Evolutionary conservation across 1,284 basidiomycete species (phyloP).

Genomic region (Irpex sp.): DNA sequence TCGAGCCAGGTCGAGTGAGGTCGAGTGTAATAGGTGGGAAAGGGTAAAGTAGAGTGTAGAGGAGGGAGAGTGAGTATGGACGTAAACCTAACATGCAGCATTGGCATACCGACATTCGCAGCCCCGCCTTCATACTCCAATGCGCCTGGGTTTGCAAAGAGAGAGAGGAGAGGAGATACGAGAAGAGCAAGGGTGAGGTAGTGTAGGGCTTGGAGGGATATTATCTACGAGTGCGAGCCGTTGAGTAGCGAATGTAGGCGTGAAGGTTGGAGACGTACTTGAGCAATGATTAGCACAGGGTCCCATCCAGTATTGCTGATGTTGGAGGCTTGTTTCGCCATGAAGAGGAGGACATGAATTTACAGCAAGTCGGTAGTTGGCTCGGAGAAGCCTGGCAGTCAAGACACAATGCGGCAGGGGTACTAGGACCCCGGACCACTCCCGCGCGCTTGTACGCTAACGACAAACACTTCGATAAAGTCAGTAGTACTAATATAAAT

Average conservation of each 20-base stretch:
- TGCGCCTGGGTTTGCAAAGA: conserved; percentile 71
- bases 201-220: conserved; percentile 88
- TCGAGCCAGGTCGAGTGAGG: too few relatives aligned
- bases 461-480: too few relatives aligned
- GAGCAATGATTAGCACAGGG: conserved; percentile 9
- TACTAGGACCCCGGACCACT: too few relatives aligned
- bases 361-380: background rate
- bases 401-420: too few relatives aligned
- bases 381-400: too few relatives aligned
- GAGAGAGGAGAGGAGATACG: conserved; percentile 72
- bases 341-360: background rate
- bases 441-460: too few relatives aligned
- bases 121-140: conserved; percentile 84
- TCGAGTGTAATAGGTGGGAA: too few relatives aligned
- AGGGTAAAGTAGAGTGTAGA: too few relatives aligned
- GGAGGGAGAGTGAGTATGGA: too few relatives aligned
- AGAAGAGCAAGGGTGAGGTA: conserved; percentile 84
- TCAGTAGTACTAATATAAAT: too few relatives aligned
- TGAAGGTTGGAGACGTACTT: background rate
- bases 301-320: conserved; percentile 7
- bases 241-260: background rate
- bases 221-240: conserved; percentile 52
- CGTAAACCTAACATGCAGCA: background rate
- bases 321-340: conserved; percentile 4
- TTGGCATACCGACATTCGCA: conserved; percentile 64